These are phyloP conservation scores for Podila epicladia DNA, from an alignment of 192 early-diverging fungal species.

Conservation along the genomic window DNA sequence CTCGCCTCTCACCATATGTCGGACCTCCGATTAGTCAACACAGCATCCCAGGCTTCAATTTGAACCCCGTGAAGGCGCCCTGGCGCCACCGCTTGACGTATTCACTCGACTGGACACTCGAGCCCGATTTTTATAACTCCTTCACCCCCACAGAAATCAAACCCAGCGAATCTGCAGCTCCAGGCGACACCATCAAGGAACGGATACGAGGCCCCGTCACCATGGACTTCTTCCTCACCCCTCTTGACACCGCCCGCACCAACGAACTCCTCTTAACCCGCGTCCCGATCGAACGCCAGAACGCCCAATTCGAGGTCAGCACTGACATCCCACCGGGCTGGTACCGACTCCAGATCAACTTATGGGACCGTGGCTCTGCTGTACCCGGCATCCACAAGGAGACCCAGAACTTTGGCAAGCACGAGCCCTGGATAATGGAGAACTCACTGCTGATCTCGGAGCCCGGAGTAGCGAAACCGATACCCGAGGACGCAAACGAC, in stretches of 20 bases:
- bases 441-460: background rate
- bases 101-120: conserved; percentile 11
- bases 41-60: conserved; percentile 6
- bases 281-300: background rate
- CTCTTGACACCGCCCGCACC: conserved; percentile 16
- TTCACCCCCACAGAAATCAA: background rate
- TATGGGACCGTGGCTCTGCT: conserved; percentile 16
- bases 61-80: conserved; percentile 6
- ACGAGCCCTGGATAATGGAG: background rate
- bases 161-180: background rate
- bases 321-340: conserved; percentile 22
- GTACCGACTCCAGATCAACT: conserved; percentile 33
- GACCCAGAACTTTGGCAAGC: background rate
- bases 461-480: conserved; percentile 3
- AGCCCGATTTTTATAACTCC: background rate
- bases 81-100: conserved; percentile 33
- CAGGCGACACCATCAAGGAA: background rate
- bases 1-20: background rate
- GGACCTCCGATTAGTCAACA: conserved; percentile 12
- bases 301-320: conserved; percentile 8
- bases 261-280: conserved; percentile 24
- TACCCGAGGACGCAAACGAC: background rate
- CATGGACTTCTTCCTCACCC: conserved; percentile 33
- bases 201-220: background rate
- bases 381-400: background rate